phyloP scores from a whole-genome alignment of 352 stramenopile genomes.

The Globisporangium lucens region DNA sequence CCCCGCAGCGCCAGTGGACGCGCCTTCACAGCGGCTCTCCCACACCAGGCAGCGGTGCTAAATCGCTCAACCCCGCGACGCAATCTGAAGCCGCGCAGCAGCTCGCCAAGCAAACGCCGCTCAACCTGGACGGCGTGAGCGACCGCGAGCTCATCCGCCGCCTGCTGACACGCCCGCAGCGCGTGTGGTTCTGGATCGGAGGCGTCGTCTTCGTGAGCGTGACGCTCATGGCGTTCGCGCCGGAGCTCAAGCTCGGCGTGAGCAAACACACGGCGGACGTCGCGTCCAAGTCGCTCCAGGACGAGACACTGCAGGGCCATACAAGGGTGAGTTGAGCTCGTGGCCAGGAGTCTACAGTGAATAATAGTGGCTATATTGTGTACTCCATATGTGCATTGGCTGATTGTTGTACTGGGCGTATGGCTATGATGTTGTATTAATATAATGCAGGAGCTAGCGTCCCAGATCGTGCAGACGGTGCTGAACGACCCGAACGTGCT shows the following conservation, averaged over 20 bases:
- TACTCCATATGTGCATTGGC: not conserved
- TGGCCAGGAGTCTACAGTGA: not conserved
- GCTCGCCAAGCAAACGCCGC: not conserved
- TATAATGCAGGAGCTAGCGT: constrained; percentile 49
- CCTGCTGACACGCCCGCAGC: constrained; percentile 46
- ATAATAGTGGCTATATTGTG: not conserved
- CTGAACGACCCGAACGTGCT: constrained; percentile 84
- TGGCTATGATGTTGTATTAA: not conserved
- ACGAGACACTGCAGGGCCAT: constrained; percentile 76
- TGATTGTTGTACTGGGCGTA: not conserved
- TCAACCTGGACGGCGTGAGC: constrained; percentile 28
- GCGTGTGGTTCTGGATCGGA: constrained; percentile 56
- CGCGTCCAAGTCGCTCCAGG: constrained; percentile 74
- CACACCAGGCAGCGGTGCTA: not conserved
- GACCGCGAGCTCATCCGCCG: constrained; percentile 36
- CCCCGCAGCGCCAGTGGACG: not conserved
- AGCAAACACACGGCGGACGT: constrained; percentile 85
- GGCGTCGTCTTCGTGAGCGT: constrained; percentile 35
- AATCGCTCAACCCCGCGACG: not conserved
- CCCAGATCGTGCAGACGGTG: constrained; percentile 85
- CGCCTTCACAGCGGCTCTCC: not conserved
- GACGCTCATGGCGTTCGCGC: constrained; percentile 65
- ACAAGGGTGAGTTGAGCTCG: constrained; percentile 26
- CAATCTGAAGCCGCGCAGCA: not conserved
- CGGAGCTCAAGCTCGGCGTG: constrained; percentile 74